These are phyloP conservation scores for Komagataella mondaviorum DNA, from an alignment of 805 yeast species.

Conservation along the genomic window DNA sequence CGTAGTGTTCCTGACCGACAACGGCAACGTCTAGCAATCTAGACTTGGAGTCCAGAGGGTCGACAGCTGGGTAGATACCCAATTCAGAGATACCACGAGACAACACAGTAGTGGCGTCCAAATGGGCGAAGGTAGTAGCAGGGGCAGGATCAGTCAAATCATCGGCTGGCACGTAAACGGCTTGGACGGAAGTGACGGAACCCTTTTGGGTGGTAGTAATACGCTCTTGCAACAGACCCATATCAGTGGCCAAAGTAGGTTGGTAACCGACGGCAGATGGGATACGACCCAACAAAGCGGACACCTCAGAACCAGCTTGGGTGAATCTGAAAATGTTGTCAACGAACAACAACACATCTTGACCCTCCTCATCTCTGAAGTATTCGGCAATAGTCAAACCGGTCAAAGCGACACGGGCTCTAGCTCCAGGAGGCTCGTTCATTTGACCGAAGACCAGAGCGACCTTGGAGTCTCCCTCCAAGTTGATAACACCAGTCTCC, in stretches of 20 bases:
- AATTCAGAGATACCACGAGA: conserved; percentile 99
- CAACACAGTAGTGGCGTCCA: conserved; percentile 99
- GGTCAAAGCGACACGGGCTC: conserved; percentile 99
- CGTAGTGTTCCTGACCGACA: conserved; percentile 98
- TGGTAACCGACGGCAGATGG: conserved; percentile 99
- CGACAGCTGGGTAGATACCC: conserved; percentile 99
- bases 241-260: conserved; percentile 99
- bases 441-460: conserved; percentile 99
- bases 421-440: conserved; percentile 99
- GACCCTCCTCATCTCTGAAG: conserved; percentile 99
- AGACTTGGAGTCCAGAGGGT: conserved; percentile 98
- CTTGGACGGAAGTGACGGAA: conserved; percentile 99
- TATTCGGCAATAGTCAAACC: conserved; percentile 99
- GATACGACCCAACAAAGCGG: conserved; percentile 99
- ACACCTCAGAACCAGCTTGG: conserved; percentile 99
- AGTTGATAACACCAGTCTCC: conserved; percentile 99
- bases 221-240: conserved; percentile 99
- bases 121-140: conserved; percentile 99
- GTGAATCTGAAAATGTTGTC: conserved; percentile 99
- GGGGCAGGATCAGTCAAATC: conserved; percentile 99
- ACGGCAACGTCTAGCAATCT: conserved; percentile 95
- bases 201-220: conserved; percentile 99
- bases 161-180: conserved; percentile 99
- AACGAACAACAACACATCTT: conserved; percentile 97
- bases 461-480: conserved; percentile 99